These are phyloP conservation scores for Boletus smithii DNA, from an alignment of 1,284 basidiomycete species.

Conservation along the genomic window DNA sequence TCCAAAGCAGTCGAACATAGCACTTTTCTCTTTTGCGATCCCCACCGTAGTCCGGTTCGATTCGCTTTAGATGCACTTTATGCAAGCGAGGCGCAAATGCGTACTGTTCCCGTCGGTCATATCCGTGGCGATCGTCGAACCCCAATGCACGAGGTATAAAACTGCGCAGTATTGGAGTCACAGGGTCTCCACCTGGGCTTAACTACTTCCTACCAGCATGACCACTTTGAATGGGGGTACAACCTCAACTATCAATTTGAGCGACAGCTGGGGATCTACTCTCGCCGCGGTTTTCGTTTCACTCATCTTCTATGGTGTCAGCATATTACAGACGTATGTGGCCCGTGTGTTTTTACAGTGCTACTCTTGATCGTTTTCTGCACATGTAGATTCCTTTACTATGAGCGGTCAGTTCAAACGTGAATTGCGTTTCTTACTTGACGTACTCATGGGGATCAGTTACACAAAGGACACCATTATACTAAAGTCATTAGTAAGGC, in stretches of 20 bases:
- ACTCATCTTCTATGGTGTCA: constrained; percentile 25
- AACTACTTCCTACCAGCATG: constrained; percentile 11
- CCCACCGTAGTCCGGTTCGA: no score
- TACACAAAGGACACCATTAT: constrained; percentile 12
- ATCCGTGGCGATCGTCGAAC: constrained; percentile 16
- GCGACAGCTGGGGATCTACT: constrained; percentile 22
- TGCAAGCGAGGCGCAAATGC: no score
- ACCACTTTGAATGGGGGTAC: constrained; percentile 1
- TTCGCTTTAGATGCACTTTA: no score
- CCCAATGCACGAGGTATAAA: constrained; percentile 10
- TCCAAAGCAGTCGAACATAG: no score
- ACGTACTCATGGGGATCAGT: constrained; percentile 13
- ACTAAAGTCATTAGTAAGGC: constrained; percentile 19
- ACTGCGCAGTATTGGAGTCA: not conserved
- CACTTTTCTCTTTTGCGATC: no score
- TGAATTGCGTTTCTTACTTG: not conserved
- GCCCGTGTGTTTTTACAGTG: not conserved
- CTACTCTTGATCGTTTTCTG: not conserved
- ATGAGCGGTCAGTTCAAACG: constrained; percentile 23
- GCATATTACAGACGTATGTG: constrained; percentile 27
- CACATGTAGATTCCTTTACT: constrained; percentile 24
- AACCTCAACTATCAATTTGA: constrained; percentile 13
- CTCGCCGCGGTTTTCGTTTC: constrained; percentile 25
- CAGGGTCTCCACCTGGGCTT: no score
- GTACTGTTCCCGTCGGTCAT: not conserved